These are phyloP conservation scores for Aureobasidium mangrovei DNA, from an alignment of 2,329 filamentous ascomycete genomes.

Conservation along the genomic window DNA sequence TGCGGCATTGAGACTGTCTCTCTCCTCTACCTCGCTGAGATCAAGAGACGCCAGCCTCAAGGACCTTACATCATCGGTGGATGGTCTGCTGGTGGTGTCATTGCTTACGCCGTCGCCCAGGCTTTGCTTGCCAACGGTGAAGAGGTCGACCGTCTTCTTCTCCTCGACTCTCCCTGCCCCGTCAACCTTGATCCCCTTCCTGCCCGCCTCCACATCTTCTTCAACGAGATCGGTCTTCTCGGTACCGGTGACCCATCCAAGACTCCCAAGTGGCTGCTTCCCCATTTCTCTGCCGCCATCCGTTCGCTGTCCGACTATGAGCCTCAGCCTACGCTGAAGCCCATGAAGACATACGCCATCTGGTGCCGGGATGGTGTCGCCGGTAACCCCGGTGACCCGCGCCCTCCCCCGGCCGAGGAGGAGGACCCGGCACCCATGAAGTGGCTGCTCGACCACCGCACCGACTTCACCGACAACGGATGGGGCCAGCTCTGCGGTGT, in stretches of 20 bases:
- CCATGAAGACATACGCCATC: constrained; percentile 55
- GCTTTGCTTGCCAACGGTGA: constrained; percentile 42
- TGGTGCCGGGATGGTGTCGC: constrained; percentile 70
- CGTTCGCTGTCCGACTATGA: constrained; percentile 61
- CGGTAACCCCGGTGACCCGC: constrained; percentile 55
- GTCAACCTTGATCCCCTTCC: constrained; percentile 43
- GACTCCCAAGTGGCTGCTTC: constrained; percentile 63
- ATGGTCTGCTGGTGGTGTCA: constrained; percentile 49
- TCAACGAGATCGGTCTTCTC: constrained; percentile 62
- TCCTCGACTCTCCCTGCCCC: constrained; percentile 47
- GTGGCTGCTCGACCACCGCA: constrained; percentile 65
- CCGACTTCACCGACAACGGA: constrained; percentile 60
- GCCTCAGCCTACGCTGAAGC: constrained; percentile 53
- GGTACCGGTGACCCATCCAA: constrained; percentile 52
- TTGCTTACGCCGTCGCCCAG: constrained; percentile 44
- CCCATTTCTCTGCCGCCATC: constrained; percentile 63
- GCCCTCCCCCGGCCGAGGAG: constrained; percentile 53
- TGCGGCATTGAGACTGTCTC: constrained; percentile 59
- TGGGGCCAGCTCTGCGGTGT: constrained; percentile 59
- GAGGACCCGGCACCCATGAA: constrained; percentile 46
- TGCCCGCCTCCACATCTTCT: constrained; percentile 58
- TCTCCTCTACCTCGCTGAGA: constrained; percentile 57
- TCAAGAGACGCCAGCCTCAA: constrained; percentile 59
- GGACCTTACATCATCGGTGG: constrained; percentile 51
- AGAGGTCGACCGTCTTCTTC: constrained; percentile 41